A percentile compares a stretch with the other conserved stretches of the same genome.
Evolutionary conservation across 208 protist species (phyloP).

Genomic region (Plasmodiophora brassicae): DNA sequence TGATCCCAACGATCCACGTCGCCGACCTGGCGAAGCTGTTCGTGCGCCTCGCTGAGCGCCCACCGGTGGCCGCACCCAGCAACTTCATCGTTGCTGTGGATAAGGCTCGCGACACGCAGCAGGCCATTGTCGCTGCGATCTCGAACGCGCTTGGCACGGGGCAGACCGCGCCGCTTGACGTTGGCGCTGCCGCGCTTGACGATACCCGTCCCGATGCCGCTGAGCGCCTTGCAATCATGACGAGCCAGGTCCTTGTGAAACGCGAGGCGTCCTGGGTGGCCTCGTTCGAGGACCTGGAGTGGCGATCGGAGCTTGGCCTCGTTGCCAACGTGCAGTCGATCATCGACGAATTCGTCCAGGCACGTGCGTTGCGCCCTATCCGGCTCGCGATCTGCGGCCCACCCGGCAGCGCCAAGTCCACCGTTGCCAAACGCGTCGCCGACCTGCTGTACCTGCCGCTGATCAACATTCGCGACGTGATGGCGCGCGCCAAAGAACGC

Average conservation of each 20-base stretch:
- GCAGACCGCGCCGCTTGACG: not conserved
- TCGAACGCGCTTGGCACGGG: not conserved
- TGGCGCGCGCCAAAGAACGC: not conserved
- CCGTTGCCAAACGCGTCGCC: not conserved
- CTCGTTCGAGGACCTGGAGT: not conserved
- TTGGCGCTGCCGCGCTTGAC: no score
- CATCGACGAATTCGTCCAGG: not conserved
- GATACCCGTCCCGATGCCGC: not conserved
- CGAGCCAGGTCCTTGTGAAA: not conserved
- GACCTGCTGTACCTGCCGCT: not conserved
- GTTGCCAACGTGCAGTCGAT: not conserved
- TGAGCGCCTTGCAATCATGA: not conserved
- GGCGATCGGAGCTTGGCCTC: not conserved
- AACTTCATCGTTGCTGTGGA: not conserved
- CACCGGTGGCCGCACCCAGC: not conserved
- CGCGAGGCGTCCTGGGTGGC: not conserved
- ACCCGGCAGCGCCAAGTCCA: not conserved
- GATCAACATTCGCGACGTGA: not conserved
- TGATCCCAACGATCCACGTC: not conserved
- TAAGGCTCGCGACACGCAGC: not conserved
- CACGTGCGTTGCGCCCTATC: not conserved
- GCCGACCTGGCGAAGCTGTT: not conserved
- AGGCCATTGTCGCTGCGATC: not conserved
- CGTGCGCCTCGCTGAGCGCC: not conserved
- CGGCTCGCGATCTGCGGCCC: not conserved